A percentile compares a stretch with the other conserved stretches of the same genome.
Conservation (phyloP, 2,329 filamentous ascomycete genomes). For the Hypoxylon sp. region DNA sequence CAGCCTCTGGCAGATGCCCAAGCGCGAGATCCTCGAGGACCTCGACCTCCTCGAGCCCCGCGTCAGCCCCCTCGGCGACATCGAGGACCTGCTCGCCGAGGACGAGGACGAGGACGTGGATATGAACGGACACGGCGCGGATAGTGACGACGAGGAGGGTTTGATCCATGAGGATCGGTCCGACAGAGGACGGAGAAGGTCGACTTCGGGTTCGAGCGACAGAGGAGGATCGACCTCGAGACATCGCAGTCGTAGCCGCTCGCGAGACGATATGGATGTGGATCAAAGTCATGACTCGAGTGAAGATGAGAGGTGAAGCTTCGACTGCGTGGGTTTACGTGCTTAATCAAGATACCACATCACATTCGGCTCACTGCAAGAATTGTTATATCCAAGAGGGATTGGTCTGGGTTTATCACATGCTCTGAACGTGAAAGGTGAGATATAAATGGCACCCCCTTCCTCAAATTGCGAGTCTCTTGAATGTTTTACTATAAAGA, state of each 20-base stretch:
- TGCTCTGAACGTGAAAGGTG: constrained; percentile 3
- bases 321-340: neutral
- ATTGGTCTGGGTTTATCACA: neutral
- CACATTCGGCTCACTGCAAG: neutral
- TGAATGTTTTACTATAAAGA: constrained; percentile 25
- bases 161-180: constrained; percentile 14
- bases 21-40: constrained; percentile 84
- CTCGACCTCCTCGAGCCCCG: constrained; percentile 85
- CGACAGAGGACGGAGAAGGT: constrained; percentile 28
- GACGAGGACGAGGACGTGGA: constrained; percentile 55
- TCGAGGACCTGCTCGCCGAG: constrained; percentile 74
- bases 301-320: constrained; percentile 28
- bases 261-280: constrained; percentile 51
- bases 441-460: constrained; percentile 8
- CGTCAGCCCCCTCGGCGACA: constrained; percentile 81
- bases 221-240: constrained; percentile 32
- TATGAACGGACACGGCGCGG: constrained; percentile 29
- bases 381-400: neutral
- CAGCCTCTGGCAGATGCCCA: constrained; percentile 89
- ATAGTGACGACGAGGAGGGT: constrained; percentile 30
- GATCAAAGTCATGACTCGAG: constrained; percentile 45
- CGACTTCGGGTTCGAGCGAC: constrained; percentile 31
- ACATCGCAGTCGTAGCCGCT: constrained; percentile 41
- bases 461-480: constrained; percentile 8
- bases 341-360: neutral